A percentile compares a stretch with the other conserved stretches of the same genome.
phyloP scores from a whole-genome alignment of 148 eudicot species.

The Spergularia bocconei region DNA sequence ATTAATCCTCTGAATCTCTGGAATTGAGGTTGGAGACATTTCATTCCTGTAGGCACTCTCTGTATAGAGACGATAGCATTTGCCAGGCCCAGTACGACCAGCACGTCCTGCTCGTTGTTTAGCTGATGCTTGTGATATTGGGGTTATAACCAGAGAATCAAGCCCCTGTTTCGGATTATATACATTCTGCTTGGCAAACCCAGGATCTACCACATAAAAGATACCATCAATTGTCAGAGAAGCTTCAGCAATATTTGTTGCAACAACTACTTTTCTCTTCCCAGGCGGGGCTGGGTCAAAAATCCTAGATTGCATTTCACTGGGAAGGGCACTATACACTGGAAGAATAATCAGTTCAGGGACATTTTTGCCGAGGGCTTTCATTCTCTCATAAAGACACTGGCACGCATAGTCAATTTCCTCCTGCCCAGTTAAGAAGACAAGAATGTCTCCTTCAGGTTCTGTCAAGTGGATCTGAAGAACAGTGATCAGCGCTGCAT shows the following conservation, averaged over 20 bases:
- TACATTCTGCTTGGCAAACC: conserved; percentile 85
- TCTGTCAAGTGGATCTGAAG: conserved; percentile 85
- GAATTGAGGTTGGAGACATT: conserved; percentile 83
- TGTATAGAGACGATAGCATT: conserved; percentile 88
- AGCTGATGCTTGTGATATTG: conserved; percentile 86
- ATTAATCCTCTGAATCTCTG: conserved; percentile 89
- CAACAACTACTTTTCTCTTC: conserved; percentile 92
- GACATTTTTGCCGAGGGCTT: conserved; percentile 73
- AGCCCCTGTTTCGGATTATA: conserved; percentile 84
- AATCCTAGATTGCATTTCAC: conserved; percentile 93
- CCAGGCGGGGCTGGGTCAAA: conserved; percentile 95
- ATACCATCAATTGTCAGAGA: conserved; percentile 95
- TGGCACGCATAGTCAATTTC: conserved; percentile 95
- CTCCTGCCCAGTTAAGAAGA: conserved; percentile 93
- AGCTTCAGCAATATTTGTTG: conserved; percentile 97
- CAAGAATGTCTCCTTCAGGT: conserved; percentile 86
- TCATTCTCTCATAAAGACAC: conserved; percentile 86
- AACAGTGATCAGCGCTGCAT: conserved; percentile 80
- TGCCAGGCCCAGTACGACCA: conserved; percentile 95
- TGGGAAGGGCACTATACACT: conserved; percentile 91
- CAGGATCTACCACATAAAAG: conserved; percentile 84
- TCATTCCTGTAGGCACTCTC: conserved; percentile 92
- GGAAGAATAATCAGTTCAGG: conserved; percentile 90
- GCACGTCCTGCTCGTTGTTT: conserved; percentile 92
- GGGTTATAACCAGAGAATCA: conserved; percentile 73